A percentile compares a stretch with the other conserved stretches of the same genome.
Evolutionary conservation across 805 yeast genomes (phyloP).

Genomic region (Candida vaughaniae): DNA sequence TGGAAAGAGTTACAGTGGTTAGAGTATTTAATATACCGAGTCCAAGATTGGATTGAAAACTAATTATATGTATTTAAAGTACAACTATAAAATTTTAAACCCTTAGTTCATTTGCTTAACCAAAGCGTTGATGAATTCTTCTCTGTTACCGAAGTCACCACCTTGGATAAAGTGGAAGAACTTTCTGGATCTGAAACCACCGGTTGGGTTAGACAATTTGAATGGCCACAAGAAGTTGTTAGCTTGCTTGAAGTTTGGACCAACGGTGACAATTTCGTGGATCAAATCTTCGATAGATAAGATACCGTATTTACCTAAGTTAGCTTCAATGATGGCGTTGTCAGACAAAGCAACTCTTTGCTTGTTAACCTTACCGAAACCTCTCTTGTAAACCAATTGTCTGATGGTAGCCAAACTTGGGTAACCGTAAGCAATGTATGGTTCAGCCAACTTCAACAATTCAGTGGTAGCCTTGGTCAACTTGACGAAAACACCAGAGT

Average conservation of each 20-base stretch:
- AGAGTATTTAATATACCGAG: conserved; percentile 23
- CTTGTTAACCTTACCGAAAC: conserved; percentile 95
- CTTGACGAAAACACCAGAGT: conserved; percentile 93
- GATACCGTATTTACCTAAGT: conserved; percentile 91
- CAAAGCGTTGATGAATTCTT: conserved; percentile 90
- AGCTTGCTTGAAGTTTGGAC: conserved; percentile 98
- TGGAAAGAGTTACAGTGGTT: conserved; percentile 33
- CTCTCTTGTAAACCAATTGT: conserved; percentile 95
- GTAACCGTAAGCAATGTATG: conserved; percentile 97
- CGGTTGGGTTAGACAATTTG: conserved; percentile 94
- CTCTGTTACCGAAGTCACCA: conserved; percentile 99
- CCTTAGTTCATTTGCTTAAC: conserved; percentile 89
- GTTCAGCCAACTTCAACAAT: conserved; percentile 91
- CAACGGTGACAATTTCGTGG: conserved; percentile 94
- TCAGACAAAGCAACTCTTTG: conserved; percentile 91
- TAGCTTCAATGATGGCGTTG: conserved; percentile 83
- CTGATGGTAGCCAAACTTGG: conserved; percentile 89
- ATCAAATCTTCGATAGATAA: conserved; percentile 88
- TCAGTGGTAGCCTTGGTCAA: conserved; percentile 94
- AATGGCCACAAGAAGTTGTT: conserved; percentile 99
- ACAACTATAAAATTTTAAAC: conserved; percentile 1
- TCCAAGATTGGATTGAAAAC: conserved; percentile 11
- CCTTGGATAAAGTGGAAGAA: conserved; percentile 97
- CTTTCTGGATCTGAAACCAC: conserved; percentile 98
- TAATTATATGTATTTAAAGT: neutral